Conservation (phyloP, 2,329 filamentous ascomycete species). For the Ambrosiella cleistominuta region DNA sequence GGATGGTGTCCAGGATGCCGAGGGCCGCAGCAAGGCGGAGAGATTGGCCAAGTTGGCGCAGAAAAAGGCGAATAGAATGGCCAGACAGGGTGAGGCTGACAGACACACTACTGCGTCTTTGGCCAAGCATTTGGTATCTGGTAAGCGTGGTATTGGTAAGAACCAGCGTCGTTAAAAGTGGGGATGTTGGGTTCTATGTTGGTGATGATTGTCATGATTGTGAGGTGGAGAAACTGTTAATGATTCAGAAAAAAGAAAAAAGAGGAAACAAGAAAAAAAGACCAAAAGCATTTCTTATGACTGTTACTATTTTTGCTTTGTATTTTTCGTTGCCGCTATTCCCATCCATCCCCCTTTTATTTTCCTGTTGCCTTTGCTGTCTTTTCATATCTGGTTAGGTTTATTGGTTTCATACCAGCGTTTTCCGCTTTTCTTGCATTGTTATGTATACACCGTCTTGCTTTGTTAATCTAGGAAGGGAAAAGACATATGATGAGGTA, state of each 20-base stretch:
- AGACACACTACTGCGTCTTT: conserved; percentile 67
- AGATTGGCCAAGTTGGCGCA: conserved; percentile 75
- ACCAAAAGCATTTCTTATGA: conserved; percentile 10
- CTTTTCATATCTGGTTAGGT: not conserved
- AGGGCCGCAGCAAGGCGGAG: conserved; percentile 60
- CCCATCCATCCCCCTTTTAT: not conserved
- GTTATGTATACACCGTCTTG: not conserved
- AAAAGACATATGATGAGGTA: not conserved
- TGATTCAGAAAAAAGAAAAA: not conserved
- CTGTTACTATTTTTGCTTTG: not conserved
- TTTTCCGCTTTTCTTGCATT: not conserved
- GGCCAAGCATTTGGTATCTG: conserved; percentile 80
- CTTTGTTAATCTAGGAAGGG: not conserved
- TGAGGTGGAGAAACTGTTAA: not conserved
- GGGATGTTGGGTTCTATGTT: not conserved
- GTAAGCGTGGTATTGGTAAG: conserved; percentile 90
- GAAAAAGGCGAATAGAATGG: conserved; percentile 98
- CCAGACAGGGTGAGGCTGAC: conserved; percentile 90
- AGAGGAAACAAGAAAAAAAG: conserved; percentile 6
- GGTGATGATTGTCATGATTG: not conserved
- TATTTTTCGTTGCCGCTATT: not conserved
- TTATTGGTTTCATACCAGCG: not conserved
- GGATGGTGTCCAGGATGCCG: conserved; percentile 57
- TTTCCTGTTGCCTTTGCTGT: not conserved
- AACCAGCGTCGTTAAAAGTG: conserved; percentile 48